phyloP scores from a whole-genome alignment of 75 land plant species.

The Selaginella moellendorffii region DNA sequence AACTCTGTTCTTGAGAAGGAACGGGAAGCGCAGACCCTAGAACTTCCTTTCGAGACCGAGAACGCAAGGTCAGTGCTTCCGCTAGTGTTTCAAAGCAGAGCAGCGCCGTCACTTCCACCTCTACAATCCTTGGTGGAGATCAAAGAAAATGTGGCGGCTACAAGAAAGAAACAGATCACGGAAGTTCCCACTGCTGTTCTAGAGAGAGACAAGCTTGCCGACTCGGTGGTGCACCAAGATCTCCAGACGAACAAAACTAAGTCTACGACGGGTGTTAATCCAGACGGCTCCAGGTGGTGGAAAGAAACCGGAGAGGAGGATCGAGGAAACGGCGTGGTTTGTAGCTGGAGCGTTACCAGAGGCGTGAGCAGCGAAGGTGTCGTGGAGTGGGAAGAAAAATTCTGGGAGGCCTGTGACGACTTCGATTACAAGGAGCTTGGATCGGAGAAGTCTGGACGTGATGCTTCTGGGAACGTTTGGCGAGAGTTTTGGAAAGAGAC shows the following conservation, averaged over 20 bases:
- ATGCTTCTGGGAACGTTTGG: constrained; percentile 91
- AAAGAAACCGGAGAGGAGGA: constrained; percentile 70
- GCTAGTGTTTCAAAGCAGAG: constrained; percentile 26
- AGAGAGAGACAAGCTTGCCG: constrained; percentile 28
- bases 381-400: constrained; percentile 94
- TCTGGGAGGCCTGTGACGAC: constrained; percentile 89
- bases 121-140: constrained; percentile 65
- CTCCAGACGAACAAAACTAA: constrained; percentile 9
- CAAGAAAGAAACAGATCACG: constrained; percentile 29
- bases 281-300: constrained; percentile 98
- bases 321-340: constrained; percentile 65
- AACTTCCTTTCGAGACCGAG: constrained; percentile 55
- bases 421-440: constrained; percentile 92
- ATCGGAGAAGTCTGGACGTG: constrained; percentile 93
- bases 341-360: constrained; percentile 71
- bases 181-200: constrained; percentile 13
- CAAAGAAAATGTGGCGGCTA: constrained; percentile 17
- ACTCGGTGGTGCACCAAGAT: constrained; percentile 36
- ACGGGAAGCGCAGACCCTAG: constrained; percentile 17
- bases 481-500: constrained; percentile 93
- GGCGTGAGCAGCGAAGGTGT: constrained; percentile 67
- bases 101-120: constrained; percentile 61
- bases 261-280: constrained; percentile 32
- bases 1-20: constrained; percentile 47
- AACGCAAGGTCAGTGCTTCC: constrained; percentile 10